Base-by-base conservation (phyloP, 441 rosid genomes). In the Eugenia klotzschiana region DNA sequence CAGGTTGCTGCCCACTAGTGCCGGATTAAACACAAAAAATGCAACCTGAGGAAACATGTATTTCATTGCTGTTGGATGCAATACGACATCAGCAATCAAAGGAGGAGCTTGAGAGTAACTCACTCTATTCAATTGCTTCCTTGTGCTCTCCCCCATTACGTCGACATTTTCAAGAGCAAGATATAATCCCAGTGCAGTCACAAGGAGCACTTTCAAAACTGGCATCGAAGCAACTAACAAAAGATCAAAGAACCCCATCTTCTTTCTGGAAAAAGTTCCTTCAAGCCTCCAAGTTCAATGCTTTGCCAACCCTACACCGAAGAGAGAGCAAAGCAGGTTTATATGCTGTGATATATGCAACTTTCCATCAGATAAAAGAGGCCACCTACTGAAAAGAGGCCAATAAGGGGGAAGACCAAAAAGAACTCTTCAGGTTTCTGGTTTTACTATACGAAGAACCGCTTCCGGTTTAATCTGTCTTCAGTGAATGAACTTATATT, bases 221-320 rank as follows among this genome's bases (percentile, higher is more conserved):
- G 95, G 93, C 87, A 92, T 90, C 23, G 92, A 91, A 22, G 96
- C 90, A 29, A 90, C 84, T 29, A 86, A 55, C 83, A 92, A 89
- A 64, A 93, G 89, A 79, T 88, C 88, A 55, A 87, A 84, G 49
- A 93, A 83, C 85, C 54, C 84, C 93, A 91, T 92, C 77, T 37
- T n/a, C 9, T 37, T 69, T 8, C 33, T 14, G 25, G 40, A 37
- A 69, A 69, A 10, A 69, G 22, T 13, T 64, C 46, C 77, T 64
- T 40, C 8, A 7, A 37, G 13, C 77, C 43, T 69, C 77, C 77
- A 20, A 69, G 46, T 69, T 37, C 77, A 33, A 37, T 0, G 46
- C 4, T 37, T 37, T 37, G 77, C 77, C 14, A 69, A 43, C n/a
- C 9, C 74, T 33, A 4, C 25, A 33, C 46, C 3, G 77, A 18